Base-by-base conservation (phyloP, 371 early-diverging fungal genomes). In the Mortierella sp. region DNA sequence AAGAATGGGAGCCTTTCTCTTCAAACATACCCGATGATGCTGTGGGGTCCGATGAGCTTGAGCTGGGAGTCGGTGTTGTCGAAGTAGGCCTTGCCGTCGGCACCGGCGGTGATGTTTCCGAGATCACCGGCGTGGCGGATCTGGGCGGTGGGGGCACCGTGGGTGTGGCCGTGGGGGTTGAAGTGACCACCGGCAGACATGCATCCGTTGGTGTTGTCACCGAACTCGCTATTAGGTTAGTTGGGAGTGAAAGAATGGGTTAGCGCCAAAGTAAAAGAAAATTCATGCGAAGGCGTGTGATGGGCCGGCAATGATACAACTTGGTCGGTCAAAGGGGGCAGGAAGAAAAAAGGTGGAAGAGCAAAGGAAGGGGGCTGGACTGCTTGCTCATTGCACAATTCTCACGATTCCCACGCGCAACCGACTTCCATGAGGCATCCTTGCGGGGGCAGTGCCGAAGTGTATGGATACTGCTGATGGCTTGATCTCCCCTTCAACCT, bases 41-140 rank as follows among this genome's bases (percentile, higher is more conserved):
- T 93, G 87, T 92, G 87, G 26, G 87, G 90, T 75, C 97, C 97
- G 77, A 90, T 90, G 73, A 97, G 92, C 77, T 92, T 91, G 78
- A 96, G 79, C 78, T 89, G 88, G 10, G 79, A 69, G 80, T 95
- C 97, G 21, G 86, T 76, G 64, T 90, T 40, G 53, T 89, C 81
- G 76, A 93, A 78, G 53, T 88, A 87, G 64, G 93, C 92, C 44
- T 80, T 83, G 40, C 95, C 95, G 74, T 90, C 84, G 9, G 86
- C 83, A 48, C 87, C 87, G 19, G 92, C 95, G 6, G 64, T 77
- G 64, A 97, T 82, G 90, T 97, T 97, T 75, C 97, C 98, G 81
- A 97, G 92, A 88, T 98, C 97, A 76, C 97, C 97, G 59, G 91
- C 94, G 90, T 98, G 98, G 76, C 96, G 95, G 37, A 89, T 71